These are phyloP conservation scores for Cyanidioschyzon merolae DNA, from an alignment of 23 red algal genomes.

Conservation along the genomic window DNA sequence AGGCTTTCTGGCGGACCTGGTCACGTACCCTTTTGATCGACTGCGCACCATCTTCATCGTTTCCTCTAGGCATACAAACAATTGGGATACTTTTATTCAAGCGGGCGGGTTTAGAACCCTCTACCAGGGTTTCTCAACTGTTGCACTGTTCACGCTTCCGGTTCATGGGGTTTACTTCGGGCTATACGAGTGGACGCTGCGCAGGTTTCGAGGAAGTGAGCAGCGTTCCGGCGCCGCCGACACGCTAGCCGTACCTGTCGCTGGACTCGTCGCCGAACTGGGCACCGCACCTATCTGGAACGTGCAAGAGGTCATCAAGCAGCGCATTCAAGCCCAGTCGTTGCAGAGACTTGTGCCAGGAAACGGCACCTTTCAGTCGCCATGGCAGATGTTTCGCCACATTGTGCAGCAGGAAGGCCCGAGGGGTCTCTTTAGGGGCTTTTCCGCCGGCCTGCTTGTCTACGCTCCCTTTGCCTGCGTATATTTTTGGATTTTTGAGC, in stretches of 20 bases:
- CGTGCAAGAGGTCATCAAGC: conserved; percentile 26
- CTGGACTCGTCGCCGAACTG: conserved; percentile 20
- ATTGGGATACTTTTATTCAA: not conserved
- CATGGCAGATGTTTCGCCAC: not conserved
- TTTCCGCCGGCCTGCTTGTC: conserved; percentile 14
- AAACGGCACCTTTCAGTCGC: not conserved
- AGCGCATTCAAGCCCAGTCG: conserved; percentile 20
- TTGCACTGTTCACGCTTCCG: conserved; percentile 21
- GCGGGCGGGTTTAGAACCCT: conserved; percentile 12
- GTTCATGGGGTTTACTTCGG: conserved; percentile 25
- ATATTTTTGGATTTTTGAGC: conserved; percentile 32
- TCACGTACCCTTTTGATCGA: conserved; percentile 17
- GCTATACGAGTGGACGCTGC: conserved; percentile 5
- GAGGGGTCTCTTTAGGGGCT: conserved; percentile 21
- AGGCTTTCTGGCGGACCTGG: conserved; percentile 19
- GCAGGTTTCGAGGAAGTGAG: not conserved
- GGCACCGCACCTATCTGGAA: conserved; percentile 17
- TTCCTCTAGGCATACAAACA: not conserved
- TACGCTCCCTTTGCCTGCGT: conserved; percentile 20
- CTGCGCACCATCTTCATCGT: conserved; percentile 13
- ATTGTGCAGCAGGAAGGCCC: conserved; percentile 14
- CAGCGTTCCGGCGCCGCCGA: not conserved
- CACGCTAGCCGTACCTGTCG: not conserved
- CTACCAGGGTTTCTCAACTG: conserved; percentile 14
- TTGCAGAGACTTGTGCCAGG: not conserved